These are phyloP conservation scores for Endogone sp. DNA, from an alignment of 192 early-diverging fungal genomes.

Conservation along the genomic window DNA sequence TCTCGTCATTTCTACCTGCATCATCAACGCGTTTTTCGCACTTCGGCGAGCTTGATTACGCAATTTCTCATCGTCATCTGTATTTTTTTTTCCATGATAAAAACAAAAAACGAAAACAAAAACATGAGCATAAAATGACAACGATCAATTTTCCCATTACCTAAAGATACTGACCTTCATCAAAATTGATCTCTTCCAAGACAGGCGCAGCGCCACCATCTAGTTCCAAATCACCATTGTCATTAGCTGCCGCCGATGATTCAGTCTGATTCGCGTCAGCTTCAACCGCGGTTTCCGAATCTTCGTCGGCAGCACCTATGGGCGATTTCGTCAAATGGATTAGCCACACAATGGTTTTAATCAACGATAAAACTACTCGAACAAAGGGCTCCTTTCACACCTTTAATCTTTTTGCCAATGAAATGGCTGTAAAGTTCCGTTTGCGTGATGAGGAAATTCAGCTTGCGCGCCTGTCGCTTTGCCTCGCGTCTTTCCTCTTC, in stretches of 20 bases:
- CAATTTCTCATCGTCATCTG: slow-evolving; percentile 66
- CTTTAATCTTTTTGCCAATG: slow-evolving; percentile 74
- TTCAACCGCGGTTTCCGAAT: slow-evolving; percentile 15
- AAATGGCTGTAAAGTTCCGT: slow-evolving; percentile 93
- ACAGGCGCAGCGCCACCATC: slow-evolving; percentile 7
- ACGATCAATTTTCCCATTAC: too few species aligned
- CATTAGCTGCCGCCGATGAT: slow-evolving; percentile 9
- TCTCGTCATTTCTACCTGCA: slow-evolving; percentile 60
- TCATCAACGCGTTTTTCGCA: slow-evolving; percentile 74
- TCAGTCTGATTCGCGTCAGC: slow-evolving; percentile 24
- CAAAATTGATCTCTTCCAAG: slow-evolving; percentile 73
- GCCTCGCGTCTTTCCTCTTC: slow-evolving; percentile 84
- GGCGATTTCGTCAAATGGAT: too few species aligned
- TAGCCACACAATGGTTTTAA: too few species aligned
- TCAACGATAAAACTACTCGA: too few species aligned
- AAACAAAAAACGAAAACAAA: neutral
- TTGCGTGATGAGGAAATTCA: slow-evolving; percentile 90
- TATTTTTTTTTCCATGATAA: too few species aligned
- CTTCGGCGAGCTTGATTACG: slow-evolving; percentile 64
- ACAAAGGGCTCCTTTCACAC: too few species aligned
- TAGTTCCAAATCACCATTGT: slow-evolving; percentile 6
- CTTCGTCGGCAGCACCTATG: slow-evolving; percentile 9
- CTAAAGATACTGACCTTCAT: slow-evolving; percentile 33
- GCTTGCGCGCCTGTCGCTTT: slow-evolving; percentile 79
- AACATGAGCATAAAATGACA: neutral